Conservation (phyloP, 306 rosid species). For the Quercus robur region DNA sequence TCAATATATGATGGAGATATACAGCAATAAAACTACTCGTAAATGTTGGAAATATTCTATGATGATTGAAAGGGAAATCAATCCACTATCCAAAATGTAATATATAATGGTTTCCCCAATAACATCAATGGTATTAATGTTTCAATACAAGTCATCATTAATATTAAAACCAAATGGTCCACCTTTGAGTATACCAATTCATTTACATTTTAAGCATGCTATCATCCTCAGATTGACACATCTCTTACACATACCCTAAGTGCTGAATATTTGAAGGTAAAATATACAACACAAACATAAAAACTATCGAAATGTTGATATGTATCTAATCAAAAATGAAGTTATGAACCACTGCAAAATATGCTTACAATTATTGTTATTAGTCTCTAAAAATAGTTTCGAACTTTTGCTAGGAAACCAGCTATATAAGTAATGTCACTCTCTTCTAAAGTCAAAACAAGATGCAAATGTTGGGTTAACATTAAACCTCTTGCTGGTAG, state of each 20-base stretch:
- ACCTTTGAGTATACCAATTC: constrained; percentile 63
- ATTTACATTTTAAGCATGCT: constrained; percentile 71
- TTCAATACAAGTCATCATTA: constrained; percentile 44
- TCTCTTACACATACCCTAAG: constrained; percentile 78
- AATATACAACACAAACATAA: not conserved
- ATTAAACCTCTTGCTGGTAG: not conserved
- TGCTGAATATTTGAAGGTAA: constrained; percentile 36
- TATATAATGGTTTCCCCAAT: not conserved
- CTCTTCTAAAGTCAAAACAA: not conserved
- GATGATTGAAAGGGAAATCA: too few species aligned
- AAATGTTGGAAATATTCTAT: too few species aligned
- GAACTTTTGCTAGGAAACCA: not conserved
- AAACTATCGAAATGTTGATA: not conserved
- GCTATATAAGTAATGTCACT: not conserved
- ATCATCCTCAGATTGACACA: constrained; percentile 71
- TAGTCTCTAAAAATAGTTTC: not conserved
- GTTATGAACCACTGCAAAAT: not conserved
- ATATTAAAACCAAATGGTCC: constrained; percentile 36
- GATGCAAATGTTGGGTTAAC: not conserved
- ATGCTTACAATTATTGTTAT: not conserved
- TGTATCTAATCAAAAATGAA: not conserved
- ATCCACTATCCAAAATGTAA: too few species aligned
- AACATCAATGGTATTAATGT: too few species aligned
- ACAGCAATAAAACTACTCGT: too few species aligned
- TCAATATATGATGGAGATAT: too few species aligned